Conservation (phyloP, 2,329 filamentous ascomycete species). For the Fusarium sp. region DNA sequence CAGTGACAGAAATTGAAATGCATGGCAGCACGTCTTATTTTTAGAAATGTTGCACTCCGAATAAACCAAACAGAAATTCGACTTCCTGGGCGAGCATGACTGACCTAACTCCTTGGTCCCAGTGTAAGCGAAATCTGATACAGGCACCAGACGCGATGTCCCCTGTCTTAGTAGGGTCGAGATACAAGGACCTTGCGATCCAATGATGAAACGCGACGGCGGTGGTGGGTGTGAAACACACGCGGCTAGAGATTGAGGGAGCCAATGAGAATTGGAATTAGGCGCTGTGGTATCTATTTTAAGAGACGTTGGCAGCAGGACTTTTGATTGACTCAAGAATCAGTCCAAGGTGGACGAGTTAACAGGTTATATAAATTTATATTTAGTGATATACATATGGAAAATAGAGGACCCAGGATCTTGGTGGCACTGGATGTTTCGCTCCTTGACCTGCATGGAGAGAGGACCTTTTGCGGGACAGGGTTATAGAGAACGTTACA, state of each 20-base stretch:
- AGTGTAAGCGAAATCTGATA: conserved; percentile 39
- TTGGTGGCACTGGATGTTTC: conserved; percentile 6
- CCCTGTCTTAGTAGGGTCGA: conserved; percentile 10
- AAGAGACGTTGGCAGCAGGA: conserved; percentile 7
- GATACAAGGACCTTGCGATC: conserved; percentile 32
- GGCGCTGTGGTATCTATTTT: conserved; percentile 41
- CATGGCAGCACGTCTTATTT: conserved; percentile 28
- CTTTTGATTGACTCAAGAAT: not conserved
- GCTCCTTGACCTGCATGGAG: conserved; percentile 4
- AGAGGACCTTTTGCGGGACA: conserved; percentile 8
- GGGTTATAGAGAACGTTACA: conserved; percentile 4
- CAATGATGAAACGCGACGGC: conserved; percentile 41
- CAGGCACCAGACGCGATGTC: conserved; percentile 34
- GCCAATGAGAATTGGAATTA: conserved; percentile 45
- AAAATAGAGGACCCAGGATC: not conserved
- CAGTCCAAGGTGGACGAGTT: not conserved
- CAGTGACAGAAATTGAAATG: conserved; percentile 9
- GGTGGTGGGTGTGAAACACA: conserved; percentile 44
- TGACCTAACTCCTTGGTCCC: not conserved
- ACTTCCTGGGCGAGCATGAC: conserved; percentile 14
- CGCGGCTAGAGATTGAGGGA: conserved; percentile 30
- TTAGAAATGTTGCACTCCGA: conserved; percentile 22
- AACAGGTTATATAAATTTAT: not conserved
- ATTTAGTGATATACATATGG: not conserved
- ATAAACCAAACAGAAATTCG: conserved; percentile 13